Conservation (phyloP, 306 rosid species). For the Oemleria cerasiformis region DNA sequence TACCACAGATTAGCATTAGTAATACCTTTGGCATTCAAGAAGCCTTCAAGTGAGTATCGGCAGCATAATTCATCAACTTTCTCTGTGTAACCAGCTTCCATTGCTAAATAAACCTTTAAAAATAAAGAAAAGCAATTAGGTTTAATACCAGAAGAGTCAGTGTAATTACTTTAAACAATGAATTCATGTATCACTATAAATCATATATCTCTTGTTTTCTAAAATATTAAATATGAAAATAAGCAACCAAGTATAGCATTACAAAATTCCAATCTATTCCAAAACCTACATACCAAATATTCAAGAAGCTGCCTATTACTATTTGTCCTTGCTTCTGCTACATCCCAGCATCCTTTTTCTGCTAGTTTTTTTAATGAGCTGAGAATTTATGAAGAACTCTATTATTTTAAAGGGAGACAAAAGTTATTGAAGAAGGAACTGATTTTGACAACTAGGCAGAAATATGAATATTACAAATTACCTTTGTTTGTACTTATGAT, state of each 20-base stretch:
- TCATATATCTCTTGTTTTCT: neutral
- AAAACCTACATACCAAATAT: constrained; percentile 67
- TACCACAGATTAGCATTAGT: neutral
- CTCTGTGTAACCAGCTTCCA: constrained; percentile 96
- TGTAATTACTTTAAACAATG: neutral
- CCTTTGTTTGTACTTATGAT: constrained; percentile 83
- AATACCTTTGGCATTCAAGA: constrained; percentile 59
- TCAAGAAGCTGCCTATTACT: constrained; percentile 75
- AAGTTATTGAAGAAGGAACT: constrained; percentile 16
- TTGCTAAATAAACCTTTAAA: constrained; percentile 83
- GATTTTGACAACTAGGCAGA: constrained; percentile 6
- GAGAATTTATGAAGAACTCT: constrained; percentile 28
- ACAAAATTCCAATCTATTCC: constrained; percentile 1
- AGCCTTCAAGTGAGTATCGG: constrained; percentile 70
- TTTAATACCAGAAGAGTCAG: neutral
- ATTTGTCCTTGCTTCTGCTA: constrained; percentile 79
- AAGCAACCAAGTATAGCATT: neutral
- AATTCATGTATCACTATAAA: neutral
- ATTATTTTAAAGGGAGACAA: constrained; percentile 5
- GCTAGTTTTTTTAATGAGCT: constrained; percentile 83
- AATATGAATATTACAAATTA: constrained; percentile 22
- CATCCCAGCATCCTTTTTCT: constrained; percentile 98
- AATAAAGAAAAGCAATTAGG: neutral
- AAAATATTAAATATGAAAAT: neutral
- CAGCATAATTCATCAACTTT: constrained; percentile 84